A percentile compares a stretch with the other conserved stretches of the same genome.
Evolutionary conservation across 2,329 filamentous ascomycete genomes (phyloP).

Genomic region (Cladosporium velox): DNA sequence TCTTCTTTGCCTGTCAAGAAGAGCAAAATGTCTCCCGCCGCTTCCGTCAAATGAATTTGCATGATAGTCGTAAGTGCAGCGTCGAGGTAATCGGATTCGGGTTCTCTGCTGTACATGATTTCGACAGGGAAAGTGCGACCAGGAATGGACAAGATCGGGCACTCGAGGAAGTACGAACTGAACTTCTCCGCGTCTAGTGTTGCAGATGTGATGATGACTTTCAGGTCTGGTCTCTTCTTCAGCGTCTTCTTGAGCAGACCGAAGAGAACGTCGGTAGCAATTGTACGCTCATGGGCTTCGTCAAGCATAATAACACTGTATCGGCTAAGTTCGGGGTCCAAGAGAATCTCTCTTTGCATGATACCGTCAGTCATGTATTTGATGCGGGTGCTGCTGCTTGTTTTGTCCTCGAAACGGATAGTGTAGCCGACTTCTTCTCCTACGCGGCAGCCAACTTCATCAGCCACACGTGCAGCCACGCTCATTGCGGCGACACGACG

Average conservation of each 20-base stretch:
- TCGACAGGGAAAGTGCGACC: slow-evolving; percentile 95
- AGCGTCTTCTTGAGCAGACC: slow-evolving; percentile 91
- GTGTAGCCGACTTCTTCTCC: slow-evolving; percentile 95
- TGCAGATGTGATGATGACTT: slow-evolving; percentile 94
- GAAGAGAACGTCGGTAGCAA: slow-evolving; percentile 93
- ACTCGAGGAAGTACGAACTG: slow-evolving; percentile 91
- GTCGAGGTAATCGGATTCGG: slow-evolving; percentile 93
- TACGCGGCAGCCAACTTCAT: slow-evolving; percentile 89
- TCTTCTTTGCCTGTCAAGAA: slow-evolving; percentile 98
- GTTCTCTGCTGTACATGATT: slow-evolving; percentile 91
- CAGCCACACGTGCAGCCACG: slow-evolving; percentile 92
- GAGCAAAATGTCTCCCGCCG: slow-evolving; percentile 88
- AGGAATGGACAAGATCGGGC: slow-evolving; percentile 94
- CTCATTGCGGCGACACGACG: slow-evolving; percentile 97
- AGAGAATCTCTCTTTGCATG: slow-evolving; percentile 90
- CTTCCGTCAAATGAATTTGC: slow-evolving; percentile 95
- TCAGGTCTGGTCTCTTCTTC: slow-evolving; percentile 80
- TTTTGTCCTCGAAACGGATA: slow-evolving; percentile 95
- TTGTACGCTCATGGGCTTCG: slow-evolving; percentile 95
- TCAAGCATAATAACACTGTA: slow-evolving; percentile 99
- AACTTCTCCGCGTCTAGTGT: slow-evolving; percentile 98
- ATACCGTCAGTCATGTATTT: slow-evolving; percentile 99
- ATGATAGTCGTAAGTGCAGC: slow-evolving; percentile 93
- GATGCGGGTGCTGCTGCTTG: slow-evolving; percentile 82
- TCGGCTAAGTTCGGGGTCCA: slow-evolving; percentile 83